Conservation (phyloP, 148 eudicot species). For the Spergularia bocconei region DNA sequence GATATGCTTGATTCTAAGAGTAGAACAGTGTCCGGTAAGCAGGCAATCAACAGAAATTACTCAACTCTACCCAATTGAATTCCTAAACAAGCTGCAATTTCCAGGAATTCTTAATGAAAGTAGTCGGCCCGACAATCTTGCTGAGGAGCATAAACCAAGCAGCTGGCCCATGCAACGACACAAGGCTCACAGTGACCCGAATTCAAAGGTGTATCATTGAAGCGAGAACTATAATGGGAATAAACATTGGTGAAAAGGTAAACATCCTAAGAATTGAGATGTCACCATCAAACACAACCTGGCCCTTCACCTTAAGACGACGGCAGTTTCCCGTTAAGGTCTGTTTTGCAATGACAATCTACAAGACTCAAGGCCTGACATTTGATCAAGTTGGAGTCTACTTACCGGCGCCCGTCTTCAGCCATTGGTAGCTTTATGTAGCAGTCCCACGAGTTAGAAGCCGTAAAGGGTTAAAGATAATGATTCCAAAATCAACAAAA, state of each 20-base stretch:
- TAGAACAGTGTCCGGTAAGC: neutral
- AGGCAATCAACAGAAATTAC: neutral
- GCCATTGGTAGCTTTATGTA: constrained; percentile 17
- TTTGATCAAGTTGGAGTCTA: constrained; percentile 16
- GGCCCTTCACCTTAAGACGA: constrained; percentile 4
- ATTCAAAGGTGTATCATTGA: neutral
- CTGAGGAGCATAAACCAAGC: constrained; percentile 7
- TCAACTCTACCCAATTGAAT: neutral
- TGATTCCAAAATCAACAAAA: neutral
- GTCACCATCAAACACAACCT: neutral
- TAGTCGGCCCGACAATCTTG: neutral
- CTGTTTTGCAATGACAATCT: constrained; percentile 12
- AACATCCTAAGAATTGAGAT: constrained; percentile 12
- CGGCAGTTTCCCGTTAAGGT: constrained; percentile 13
- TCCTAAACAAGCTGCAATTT: constrained; percentile 1
- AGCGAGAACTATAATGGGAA: neutral
- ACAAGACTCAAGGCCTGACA: constrained; percentile 23
- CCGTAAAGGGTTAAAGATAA: neutral
- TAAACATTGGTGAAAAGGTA: neutral
- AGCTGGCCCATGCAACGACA: constrained; percentile 1
- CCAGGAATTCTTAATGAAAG: constrained; percentile 4
- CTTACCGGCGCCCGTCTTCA: constrained; percentile 13
- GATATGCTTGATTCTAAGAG: neutral
- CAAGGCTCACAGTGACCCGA: constrained; percentile 3
- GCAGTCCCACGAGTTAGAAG: neutral